A percentile compares a stretch with the other conserved stretches of the same genome.
These are phyloP conservation scores for Talaromyces proteolyticus DNA, from an alignment of 495 filamentous ascomycete genomes.

Conservation along the genomic window DNA sequence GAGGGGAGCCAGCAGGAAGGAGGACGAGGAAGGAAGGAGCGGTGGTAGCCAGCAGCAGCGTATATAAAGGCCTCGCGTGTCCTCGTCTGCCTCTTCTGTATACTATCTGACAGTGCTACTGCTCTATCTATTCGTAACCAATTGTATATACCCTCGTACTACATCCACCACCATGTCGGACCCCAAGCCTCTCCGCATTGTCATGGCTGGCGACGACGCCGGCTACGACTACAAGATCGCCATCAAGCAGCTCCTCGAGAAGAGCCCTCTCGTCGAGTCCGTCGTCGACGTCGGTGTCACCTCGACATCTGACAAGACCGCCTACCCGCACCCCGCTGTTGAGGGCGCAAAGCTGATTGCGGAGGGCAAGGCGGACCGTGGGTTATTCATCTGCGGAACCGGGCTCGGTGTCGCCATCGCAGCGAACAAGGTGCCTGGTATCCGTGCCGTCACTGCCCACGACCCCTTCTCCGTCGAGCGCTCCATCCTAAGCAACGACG, in stretches of 20 bases:
- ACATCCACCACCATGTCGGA: conserved; percentile 26
- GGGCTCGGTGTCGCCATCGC: conserved; percentile 80
- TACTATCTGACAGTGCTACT: too few relatives aligned
- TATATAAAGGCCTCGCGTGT: not conserved
- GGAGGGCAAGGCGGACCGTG: conserved; percentile 66
- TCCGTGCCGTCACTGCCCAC: conserved; percentile 82
- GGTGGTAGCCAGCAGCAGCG: not conserved
- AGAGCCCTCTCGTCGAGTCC: conserved; percentile 58
- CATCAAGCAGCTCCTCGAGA: conserved; percentile 66
- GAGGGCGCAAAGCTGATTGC: conserved; percentile 61
- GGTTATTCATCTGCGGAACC: conserved; percentile 82
- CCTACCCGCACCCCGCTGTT: conserved; percentile 77
- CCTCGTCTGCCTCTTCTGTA: not conserved
- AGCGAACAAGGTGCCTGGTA: conserved; percentile 82
- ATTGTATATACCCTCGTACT: conserved; percentile 1
- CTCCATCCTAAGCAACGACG: conserved; percentile 76
- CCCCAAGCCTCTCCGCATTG: conserved; percentile 46
- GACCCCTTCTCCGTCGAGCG: conserved; percentile 81
- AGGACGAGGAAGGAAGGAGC: not conserved
- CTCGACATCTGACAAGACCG: conserved; percentile 64
- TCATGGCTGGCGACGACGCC: conserved; percentile 65
- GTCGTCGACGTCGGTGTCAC: conserved; percentile 67
- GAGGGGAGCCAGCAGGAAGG: not conserved
- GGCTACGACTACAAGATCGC: conserved; percentile 74
- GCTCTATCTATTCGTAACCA: not conserved